Conservation (phyloP, 2,329 filamentous ascomycete species). For the Colletotrichum noveboracense region DNA sequence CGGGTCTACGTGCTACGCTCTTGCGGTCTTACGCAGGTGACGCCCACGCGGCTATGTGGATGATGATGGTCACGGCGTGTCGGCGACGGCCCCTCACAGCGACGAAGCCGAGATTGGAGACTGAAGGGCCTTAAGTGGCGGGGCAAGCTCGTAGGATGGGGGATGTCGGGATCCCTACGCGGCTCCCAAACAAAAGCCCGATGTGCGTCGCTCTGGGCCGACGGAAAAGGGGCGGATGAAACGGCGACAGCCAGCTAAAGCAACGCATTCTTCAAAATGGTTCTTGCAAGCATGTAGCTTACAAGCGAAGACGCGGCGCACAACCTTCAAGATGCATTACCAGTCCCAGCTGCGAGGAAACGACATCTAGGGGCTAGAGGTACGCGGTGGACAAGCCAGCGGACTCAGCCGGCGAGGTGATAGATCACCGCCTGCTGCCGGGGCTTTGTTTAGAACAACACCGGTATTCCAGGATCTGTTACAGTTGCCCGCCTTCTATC, state of each 20-base stretch:
- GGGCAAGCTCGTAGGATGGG: neutral
- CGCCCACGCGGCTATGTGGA: no score
- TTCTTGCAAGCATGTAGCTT: neutral
- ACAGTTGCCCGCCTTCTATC: neutral
- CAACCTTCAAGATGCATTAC: fast-evolving
- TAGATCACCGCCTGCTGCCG: neutral
- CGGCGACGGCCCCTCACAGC: no score
- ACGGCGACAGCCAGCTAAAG: neutral
- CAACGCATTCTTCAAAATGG: neutral
- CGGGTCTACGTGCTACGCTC: no score
- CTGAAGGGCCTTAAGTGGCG: no score
- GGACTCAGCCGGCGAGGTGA: neutral
- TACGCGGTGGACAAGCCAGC: neutral
- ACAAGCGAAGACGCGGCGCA: neutral
- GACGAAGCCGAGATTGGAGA: no score
- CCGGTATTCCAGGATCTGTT: neutral
- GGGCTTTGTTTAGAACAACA: neutral
- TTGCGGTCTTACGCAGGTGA: no score
- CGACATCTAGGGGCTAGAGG: neutral
- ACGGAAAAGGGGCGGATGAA: neutral
- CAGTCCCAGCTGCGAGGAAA: neutral
- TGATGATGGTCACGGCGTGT: no score
- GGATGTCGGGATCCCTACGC: neutral
- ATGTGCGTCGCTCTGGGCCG: neutral
- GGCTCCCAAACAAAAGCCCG: neutral